Conservation (phyloP, 177 flowering plant species). For the Vitis hybrid region DNA sequence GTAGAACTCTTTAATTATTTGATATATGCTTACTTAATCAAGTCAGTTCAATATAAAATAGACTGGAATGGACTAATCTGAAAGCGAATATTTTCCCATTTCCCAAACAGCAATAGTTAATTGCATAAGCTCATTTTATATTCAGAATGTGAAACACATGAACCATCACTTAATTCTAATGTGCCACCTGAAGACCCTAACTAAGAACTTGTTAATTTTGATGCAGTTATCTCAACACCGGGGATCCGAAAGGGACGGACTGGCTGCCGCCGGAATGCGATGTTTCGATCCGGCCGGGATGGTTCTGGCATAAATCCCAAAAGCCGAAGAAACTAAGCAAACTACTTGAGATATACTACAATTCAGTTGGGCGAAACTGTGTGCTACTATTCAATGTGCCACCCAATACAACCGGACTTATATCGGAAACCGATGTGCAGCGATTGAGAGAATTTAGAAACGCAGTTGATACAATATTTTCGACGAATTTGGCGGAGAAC, state of each 20-base stretch:
- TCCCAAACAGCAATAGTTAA: too few relatives aligned
- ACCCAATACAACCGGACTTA: conserved; percentile 75
- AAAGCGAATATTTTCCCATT: too few relatives aligned
- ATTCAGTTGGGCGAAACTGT: conserved; percentile 87
- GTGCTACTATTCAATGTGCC: conserved; percentile 83
- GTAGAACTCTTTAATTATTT: too few relatives aligned
- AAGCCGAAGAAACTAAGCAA: conserved; percentile 59
- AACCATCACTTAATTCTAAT: too few relatives aligned
- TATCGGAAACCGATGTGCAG: conserved; percentile 50
- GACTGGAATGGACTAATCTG: too few relatives aligned
- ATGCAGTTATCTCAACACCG: conserved; percentile 71
- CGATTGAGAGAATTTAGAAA: conserved; percentile 54
- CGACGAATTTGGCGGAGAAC: conserved; percentile 48
- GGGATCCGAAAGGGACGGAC: conserved; percentile 75
- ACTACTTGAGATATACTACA: conserved; percentile 77
- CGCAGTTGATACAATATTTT: conserved; percentile 63
- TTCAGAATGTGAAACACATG: too few relatives aligned
- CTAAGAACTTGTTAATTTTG: neutral
- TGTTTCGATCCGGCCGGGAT: conserved; percentile 80
- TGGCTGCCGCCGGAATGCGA: conserved; percentile 95
- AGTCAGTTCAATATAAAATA: too few relatives aligned
- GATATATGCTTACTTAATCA: too few relatives aligned
- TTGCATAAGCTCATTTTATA: too few relatives aligned
- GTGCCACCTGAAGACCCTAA: too few relatives aligned
- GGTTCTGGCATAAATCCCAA: conserved; percentile 94